A percentile compares a stretch with the other conserved stretches of the same genome.
These are phyloP conservation scores for Scedosporium boydii DNA, from an alignment of 2,329 filamentous ascomycete species.

Conservation along the genomic window DNA sequence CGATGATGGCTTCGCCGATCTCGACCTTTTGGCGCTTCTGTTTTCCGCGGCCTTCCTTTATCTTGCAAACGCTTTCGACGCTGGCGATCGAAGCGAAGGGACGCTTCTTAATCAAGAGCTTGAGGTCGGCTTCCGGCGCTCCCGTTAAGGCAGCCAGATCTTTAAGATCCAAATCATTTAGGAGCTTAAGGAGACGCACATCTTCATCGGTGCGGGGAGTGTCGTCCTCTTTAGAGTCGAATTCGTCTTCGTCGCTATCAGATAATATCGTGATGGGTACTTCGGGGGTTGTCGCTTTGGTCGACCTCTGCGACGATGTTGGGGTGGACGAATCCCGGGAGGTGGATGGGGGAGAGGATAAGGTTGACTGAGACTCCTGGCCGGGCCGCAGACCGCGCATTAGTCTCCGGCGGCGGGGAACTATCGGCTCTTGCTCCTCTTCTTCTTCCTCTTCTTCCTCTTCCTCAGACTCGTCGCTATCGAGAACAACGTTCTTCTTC, in stretches of 20 bases:
- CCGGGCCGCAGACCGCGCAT: constrained; percentile 11
- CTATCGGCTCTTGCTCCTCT: not conserved
- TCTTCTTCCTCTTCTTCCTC: not conserved
- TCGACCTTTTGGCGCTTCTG: constrained; percentile 33
- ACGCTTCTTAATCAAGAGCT: constrained; percentile 60
- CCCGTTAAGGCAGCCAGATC: constrained; percentile 77
- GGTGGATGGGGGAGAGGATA: not conserved
- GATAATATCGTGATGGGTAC: not conserved
- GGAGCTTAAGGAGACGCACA: constrained; percentile 58
- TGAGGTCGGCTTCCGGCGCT: constrained; percentile 59
- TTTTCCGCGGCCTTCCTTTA: constrained; percentile 28
- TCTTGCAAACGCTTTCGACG: constrained; percentile 55
- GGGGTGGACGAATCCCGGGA: not conserved
- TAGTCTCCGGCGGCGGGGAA: constrained; percentile 6
- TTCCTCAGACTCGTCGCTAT: constrained; percentile 1
- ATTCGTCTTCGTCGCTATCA: constrained; percentile 27
- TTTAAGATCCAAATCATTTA: constrained; percentile 68
- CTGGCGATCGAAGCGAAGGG: constrained; percentile 53
- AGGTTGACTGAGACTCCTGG: not conserved
- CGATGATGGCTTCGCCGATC: constrained; percentile 43
- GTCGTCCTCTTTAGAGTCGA: constrained; percentile 24
- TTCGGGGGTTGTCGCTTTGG: constrained; percentile 5
- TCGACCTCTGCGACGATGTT: constrained; percentile 2
- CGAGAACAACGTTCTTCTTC: not conserved
- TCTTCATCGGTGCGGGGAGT: constrained; percentile 19